Base-by-base conservation (phyloP, 345 rosid genomes). In the Corymbia maculata region DNA sequence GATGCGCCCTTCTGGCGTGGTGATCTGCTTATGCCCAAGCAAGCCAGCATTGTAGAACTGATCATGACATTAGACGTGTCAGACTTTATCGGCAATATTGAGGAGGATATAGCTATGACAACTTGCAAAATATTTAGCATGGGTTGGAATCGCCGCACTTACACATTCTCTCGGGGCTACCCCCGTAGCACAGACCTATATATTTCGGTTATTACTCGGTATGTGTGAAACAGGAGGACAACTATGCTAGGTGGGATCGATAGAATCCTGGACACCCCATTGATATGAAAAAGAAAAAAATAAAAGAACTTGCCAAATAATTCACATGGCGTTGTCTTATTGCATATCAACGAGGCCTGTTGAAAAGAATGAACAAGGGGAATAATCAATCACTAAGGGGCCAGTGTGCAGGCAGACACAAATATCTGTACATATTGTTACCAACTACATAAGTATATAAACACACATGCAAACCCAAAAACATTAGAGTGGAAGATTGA, bases 21-120 rank as follows among this genome's bases (percentile, higher is more conserved):
- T 93, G 49, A 92, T 79, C 79, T 92, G 92, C 87, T 93, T 93
- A 32, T 92, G 88, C 93, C 96, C 99, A 16, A 97, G 93, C 92
- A 94, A 21, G 79, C 99, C 99, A 42, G 99, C 99, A 92, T 95
- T 97, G 88, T 97, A 96, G 89, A 97, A 95, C 99, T 97, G 85
- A 85, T 87, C 84, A 55, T 28, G 79, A 85, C 24, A 30, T 75
- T 42, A 36, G 30, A 32, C 0, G 11, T 45, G 14, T 30, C 80
- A 36, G 85, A 55, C 66, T 53, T 86, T 55, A 75, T 75, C 1
- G 13, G 45, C 87, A 47, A 47, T 50, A 86, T 86, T 15, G n/a
- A 86, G 59, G 68, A 51, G 32, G 59, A 50, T 19, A n/a, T 36
- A 51, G 64, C 49, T 15, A 86, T 19, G 16, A 86, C 87, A 86